Evolutionary conservation across 1,284 basidiomycete genomes (phyloP), one percentile per base, ranked within the genome.

Genomic region (Rhodotorula glutinis): DNA sequence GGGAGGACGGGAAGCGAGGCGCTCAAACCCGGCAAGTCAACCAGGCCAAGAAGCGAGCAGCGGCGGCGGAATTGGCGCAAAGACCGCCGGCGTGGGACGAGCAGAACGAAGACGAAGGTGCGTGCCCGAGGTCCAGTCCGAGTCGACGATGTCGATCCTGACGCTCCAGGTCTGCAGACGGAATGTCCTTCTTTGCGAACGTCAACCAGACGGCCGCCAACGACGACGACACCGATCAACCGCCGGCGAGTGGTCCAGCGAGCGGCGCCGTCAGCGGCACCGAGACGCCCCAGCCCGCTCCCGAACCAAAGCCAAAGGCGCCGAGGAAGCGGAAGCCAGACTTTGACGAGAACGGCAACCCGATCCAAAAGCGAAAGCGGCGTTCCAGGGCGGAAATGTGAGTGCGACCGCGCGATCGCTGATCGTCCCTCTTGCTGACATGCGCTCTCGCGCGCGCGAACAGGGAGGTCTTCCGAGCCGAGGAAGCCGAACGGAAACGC

Each of bases 31-130:
- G 64, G 17, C 65, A 72, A 52, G 62, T 60, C 38, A 69, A 60
- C 53, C 53, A 56, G 33, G 27, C 44, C 25, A 56, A 59, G 38
- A 54, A 64, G 53, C 49, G 40, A 23, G 65, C 62, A 10, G 69
- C 64, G 7, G 60, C 54, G 29, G 62, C 43, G 46, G 66, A 62
- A 21, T 17, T 46, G 38, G 60, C 55, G 52, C 44, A 21, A n/a
- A 60, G 62, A 46, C 44, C 51, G 23, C 47, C 60, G 0, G n/a
- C 54, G n/a, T 62, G 62, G 64, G 66, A 63, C 14, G 29, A 64
- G 17, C 62, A 16, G 8, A 30, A 52, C 3, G 73, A 74, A 49
- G 73, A 74, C 23, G 73, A 74, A 25, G 73, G 67, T 67, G 56
- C 55, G 60, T 51, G 44, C 11, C 33, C 16, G 33, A 5, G 33